Conservation (phyloP, 495 filamentous ascomycete genomes). For the Aspergillus campestris region DNA sequence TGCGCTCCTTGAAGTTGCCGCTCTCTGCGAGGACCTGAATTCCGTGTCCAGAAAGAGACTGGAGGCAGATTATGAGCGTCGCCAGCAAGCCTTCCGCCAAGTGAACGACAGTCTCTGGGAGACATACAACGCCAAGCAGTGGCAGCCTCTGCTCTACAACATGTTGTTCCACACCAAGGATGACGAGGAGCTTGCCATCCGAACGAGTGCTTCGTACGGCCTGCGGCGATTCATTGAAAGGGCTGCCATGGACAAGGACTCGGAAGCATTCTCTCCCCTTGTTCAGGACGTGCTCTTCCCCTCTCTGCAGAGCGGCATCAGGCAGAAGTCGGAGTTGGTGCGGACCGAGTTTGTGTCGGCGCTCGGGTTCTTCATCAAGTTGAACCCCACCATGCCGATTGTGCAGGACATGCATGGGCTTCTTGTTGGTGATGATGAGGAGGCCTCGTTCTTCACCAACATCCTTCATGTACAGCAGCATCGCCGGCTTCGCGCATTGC, state of each 20-base stretch:
- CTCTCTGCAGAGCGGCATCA: conserved; percentile 62
- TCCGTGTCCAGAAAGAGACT: conserved; percentile 58
- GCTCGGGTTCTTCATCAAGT: conserved; percentile 66
- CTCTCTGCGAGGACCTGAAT: conserved; percentile 72
- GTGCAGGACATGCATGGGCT: conserved; percentile 69
- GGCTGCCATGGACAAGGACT: conserved; percentile 25
- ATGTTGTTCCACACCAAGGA: conserved; percentile 82
- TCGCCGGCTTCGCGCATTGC: conserved; percentile 74
- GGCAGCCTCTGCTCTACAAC: conserved; percentile 85
- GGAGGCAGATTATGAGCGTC: conserved; percentile 77
- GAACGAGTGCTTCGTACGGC: conserved; percentile 74
- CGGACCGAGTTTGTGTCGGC: conserved; percentile 70
- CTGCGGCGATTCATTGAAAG: conserved; percentile 73
- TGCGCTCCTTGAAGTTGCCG: conserved; percentile 53
- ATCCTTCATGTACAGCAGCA: conserved; percentile 86
- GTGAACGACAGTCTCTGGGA: conserved; percentile 51
- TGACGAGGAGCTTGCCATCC: conserved; percentile 76
- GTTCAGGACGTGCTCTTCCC: conserved; percentile 60
- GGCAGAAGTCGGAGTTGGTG: conserved; percentile 73
- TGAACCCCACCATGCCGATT: conserved; percentile 56
- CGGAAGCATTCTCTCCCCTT: conserved; percentile 41
- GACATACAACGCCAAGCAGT: conserved; percentile 63
- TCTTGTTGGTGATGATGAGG: conserved; percentile 68
- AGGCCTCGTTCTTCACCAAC: conserved; percentile 90
- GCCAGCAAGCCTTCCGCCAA: conserved; percentile 64